A percentile compares a stretch with the other conserved stretches of the same genome.
Conservation (phyloP, 1,284 basidiomycete species). For the Testicularia cyperi region DNA sequence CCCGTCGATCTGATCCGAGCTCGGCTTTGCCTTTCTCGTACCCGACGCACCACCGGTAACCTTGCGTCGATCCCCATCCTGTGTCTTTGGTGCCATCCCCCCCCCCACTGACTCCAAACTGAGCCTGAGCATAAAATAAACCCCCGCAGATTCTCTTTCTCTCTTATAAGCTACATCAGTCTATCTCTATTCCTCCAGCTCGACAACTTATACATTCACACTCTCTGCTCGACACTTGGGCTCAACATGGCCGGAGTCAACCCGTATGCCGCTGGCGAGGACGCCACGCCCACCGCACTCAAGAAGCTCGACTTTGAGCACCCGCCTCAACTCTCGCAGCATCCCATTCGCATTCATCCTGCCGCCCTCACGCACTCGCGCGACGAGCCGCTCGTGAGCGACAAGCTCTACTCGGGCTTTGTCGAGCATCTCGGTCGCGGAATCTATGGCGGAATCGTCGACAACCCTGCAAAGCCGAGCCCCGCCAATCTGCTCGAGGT, state of each 20-base stretch:
- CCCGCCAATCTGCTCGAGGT: conserved; percentile 51
- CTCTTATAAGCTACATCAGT: too few relatives aligned
- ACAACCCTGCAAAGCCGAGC: conserved; percentile 63
- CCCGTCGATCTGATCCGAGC: too few relatives aligned
- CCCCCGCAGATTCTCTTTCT: too few relatives aligned
- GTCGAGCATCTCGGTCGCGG: conserved; percentile 62
- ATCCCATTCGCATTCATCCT: conserved; percentile 19
- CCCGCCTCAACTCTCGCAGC: conserved; percentile 6
- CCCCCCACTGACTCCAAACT: too few relatives aligned
- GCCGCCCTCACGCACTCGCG: conserved; percentile 15
- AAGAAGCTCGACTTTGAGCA: conserved; percentile 5
- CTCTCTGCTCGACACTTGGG: too few relatives aligned
- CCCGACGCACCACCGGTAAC: too few relatives aligned
- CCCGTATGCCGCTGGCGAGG: conserved; percentile 13
- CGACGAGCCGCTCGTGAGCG: conserved; percentile 15
- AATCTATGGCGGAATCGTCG: conserved; percentile 68
- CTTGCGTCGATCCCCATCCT: too few relatives aligned
- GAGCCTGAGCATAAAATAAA: too few relatives aligned
- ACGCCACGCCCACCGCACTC: neutral
- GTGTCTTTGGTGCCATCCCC: too few relatives aligned
- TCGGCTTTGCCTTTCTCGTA: too few relatives aligned
- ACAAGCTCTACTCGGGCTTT: conserved; percentile 44
- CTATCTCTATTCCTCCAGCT: too few relatives aligned
- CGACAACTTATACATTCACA: too few relatives aligned
- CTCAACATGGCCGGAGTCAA: conserved; percentile 29